Evolutionary conservation across 345 rosid genomes (phyloP).

Genomic region (Corchorus olitorius): DNA sequence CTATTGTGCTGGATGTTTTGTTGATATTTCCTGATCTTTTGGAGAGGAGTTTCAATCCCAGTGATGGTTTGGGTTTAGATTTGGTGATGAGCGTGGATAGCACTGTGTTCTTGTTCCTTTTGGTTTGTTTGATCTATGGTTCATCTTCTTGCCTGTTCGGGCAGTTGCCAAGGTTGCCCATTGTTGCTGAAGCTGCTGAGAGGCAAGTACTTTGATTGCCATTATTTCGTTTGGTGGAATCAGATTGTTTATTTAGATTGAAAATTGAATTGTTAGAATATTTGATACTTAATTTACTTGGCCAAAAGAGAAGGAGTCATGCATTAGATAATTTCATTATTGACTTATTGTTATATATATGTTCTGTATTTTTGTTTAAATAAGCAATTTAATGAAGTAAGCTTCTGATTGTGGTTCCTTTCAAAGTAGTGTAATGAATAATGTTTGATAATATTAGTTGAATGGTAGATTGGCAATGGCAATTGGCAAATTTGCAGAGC

Average conservation of each 20-base stretch:
- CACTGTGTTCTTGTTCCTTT: constrained; percentile 83
- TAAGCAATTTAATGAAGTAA: background rate
- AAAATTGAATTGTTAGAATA: background rate
- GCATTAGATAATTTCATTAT: background rate
- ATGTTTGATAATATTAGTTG: background rate
- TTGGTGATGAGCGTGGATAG: constrained; percentile 94
- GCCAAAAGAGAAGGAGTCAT: background rate
- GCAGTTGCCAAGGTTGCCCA: constrained; percentile 85
- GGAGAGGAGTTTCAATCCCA: constrained; percentile 84
- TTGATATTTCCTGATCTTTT: constrained; percentile 88
- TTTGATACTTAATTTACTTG: background rate
- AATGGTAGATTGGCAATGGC: background rate
- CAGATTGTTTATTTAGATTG: background rate
- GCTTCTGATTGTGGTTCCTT: background rate
- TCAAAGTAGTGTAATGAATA: background rate
- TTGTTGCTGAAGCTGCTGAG: constrained; percentile 98
- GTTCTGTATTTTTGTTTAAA: background rate
- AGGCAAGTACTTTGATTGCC: constrained; percentile 77
- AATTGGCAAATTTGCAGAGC: background rate
- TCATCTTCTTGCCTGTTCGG: constrained; percentile 87
- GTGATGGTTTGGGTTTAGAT: constrained; percentile 80
- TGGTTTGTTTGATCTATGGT: constrained; percentile 85
- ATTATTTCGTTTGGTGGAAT: background rate
- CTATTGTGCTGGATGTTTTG: constrained; percentile 83
- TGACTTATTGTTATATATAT: background rate